Base-by-base conservation (phyloP, 2,329 filamentous ascomycete genomes). In the Stachybotrys elegans region DNA sequence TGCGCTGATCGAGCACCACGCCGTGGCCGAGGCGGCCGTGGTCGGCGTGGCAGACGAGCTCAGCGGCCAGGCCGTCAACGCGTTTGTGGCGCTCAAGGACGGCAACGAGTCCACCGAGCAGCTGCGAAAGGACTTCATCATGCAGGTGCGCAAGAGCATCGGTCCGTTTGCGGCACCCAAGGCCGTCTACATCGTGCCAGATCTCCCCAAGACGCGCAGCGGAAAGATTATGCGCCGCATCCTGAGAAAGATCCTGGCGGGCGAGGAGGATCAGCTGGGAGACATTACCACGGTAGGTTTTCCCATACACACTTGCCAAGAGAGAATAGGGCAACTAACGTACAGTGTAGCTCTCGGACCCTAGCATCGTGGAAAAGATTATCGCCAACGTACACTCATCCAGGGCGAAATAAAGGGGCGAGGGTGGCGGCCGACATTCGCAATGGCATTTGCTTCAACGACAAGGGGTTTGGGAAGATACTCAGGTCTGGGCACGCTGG, bases 141-240 rank as follows among this genome's bases (percentile, higher is more conserved):
- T 94, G 66, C 93, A 97, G 69, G 93, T 97, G 52, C 86, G 93
- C 62, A 95, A 94, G 78, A 94, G 88, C 54, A 98, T 98, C 61
- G 93, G 93, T 12, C 93, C 93, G 4, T 98, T 98, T 63, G 93
- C 93, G 4, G 91, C 93, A 23, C 93, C 93, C 51, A 98, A 97
- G 76, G 86, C 86, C 17, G 84, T 98, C 51, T 93, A 83, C 64
- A 81, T 95, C 43, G 87, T 98, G 36, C 86, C 90, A 4, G 93
- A 98, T 64, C 79, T 98, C 52, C 93, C 93, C 58, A 97, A 98
- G 83, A 98, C 93, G 29, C 80, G 93, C 56, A 95, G 88, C 56
- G 93, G 93, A 54, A 98, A 98, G 85, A 98, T 98, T 61, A 98
- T 98, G 93, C 81, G 93, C 51, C 84, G 93, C 52, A 95, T 98